These are phyloP conservation scores for Iris macrosiphon DNA, from an alignment of 106 monocot species.

Conservation along the genomic window DNA sequence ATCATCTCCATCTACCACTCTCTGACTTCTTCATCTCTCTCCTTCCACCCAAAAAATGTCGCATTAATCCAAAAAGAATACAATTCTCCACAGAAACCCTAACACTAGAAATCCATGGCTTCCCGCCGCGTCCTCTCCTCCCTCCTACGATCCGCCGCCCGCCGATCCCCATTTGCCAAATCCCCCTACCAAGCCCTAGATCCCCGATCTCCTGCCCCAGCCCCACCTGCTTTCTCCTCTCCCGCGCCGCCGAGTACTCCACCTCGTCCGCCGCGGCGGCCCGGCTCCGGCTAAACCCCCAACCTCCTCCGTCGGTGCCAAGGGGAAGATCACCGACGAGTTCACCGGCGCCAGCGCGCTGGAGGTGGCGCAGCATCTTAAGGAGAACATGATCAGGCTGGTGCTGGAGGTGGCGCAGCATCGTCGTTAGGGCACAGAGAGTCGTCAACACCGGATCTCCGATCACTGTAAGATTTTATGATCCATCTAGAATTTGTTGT, in stretches of 20 bases:
- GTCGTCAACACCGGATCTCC: slow-evolving; percentile 84
- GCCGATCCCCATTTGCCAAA: slow-evolving; percentile 27
- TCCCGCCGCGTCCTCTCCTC: slow-evolving; percentile 52
- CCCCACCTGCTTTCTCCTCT: slow-evolving; percentile 45
- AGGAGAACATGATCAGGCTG: slow-evolving; percentile 62
- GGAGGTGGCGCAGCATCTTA: slow-evolving; percentile 68
- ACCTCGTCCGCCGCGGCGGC: slow-evolving; percentile 27
- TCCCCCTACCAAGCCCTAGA: slow-evolving; percentile 2
- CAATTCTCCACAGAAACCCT: too few species aligned
- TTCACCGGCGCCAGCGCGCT: slow-evolving; percentile 69
- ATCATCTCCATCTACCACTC: too few species aligned
- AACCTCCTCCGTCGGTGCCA: neutral
- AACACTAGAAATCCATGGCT: slow-evolving; percentile 31
- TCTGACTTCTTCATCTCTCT: too few species aligned
- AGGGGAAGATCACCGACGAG: slow-evolving; percentile 69
- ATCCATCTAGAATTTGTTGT: neutral
- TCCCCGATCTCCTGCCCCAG: slow-evolving; percentile 32
- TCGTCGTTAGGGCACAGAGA: slow-evolving; percentile 57
- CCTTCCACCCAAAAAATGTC: too few species aligned
- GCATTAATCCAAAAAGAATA: too few species aligned
- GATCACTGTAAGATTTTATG: slow-evolving; percentile 45
- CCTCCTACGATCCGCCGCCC: slow-evolving; percentile 13
- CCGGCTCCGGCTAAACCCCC: slow-evolving; percentile 1
- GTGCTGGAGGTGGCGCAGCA: slow-evolving; percentile 85
- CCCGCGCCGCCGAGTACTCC: slow-evolving; percentile 38